Percentiles rank a stretch among this genome's conserved stretches.
Evolutionary conservation across 495 filamentous ascomycete species (phyloP).

Genomic region (Daldinia loculata): DNA sequence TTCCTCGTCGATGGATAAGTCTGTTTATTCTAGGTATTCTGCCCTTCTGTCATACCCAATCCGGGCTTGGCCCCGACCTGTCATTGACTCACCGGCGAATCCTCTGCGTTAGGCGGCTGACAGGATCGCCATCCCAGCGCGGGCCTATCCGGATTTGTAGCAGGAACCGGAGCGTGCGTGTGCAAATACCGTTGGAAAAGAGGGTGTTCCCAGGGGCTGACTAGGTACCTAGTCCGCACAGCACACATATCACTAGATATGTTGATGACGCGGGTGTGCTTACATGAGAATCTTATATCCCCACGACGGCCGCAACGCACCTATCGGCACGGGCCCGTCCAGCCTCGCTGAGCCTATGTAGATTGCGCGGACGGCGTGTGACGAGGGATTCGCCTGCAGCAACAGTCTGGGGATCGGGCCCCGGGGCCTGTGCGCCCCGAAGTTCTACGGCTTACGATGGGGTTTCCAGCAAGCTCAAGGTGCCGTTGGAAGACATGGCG

Average conservation of each 20-base stretch:
- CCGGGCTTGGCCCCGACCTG: slow-evolving; percentile 17
- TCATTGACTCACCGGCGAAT: slow-evolving; percentile 26
- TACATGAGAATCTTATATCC: slow-evolving; percentile 24
- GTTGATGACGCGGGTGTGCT: slow-evolving; percentile 19
- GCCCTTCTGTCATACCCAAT: slow-evolving; percentile 7
- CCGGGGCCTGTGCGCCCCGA: slow-evolving; percentile 5
- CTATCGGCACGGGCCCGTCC: neutral
- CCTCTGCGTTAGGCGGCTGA: slow-evolving; percentile 23
- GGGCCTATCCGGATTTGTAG: neutral
- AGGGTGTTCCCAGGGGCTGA: neutral
- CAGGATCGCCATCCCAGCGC: slow-evolving; percentile 28
- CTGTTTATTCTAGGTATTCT: neutral
- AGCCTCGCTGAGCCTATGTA: slow-evolving; percentile 5
- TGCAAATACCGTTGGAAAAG: neutral
- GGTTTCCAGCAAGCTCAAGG: neutral
- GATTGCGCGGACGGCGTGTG: slow-evolving; percentile 14
- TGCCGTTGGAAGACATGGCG: neutral
- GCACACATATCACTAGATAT: no score
- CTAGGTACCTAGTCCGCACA: neutral
- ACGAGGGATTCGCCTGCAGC: neutral
- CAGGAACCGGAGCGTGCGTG: neutral
- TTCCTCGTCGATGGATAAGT: neutral
- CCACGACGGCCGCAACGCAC: neutral
- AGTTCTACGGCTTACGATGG: neutral
- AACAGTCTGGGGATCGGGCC: neutral